These are phyloP conservation scores for Rhizopogon sp. DNA, from an alignment of 768 basidiomycete genomes.

Conservation along the genomic window DNA sequence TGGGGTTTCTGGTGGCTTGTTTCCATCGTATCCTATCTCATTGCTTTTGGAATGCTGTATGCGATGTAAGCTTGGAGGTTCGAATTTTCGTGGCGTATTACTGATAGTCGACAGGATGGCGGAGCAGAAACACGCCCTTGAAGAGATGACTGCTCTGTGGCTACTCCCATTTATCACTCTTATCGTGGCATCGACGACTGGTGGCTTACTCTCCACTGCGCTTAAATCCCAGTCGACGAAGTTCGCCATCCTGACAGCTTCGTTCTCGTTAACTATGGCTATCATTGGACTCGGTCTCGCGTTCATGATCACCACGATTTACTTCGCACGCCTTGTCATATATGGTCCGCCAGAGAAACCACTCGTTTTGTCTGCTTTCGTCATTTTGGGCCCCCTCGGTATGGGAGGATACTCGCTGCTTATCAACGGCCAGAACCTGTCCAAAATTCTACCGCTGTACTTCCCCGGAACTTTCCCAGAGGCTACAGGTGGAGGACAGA, in stretches of 20 bases:
- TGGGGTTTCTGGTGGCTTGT: slow-evolving; percentile 54
- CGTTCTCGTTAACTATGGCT: slow-evolving; percentile 38
- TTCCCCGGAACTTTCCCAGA: slow-evolving; percentile 26
- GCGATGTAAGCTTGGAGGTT: slow-evolving; percentile 31
- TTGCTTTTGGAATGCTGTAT: slow-evolving; percentile 46
- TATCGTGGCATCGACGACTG: slow-evolving; percentile 48
- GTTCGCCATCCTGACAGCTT: slow-evolving; percentile 37
- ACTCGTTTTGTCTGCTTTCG: slow-evolving; percentile 39
- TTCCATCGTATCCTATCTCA: slow-evolving; percentile 32
- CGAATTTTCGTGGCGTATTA: not conserved
- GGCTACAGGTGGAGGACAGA: slow-evolving; percentile 31
- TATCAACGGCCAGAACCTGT: slow-evolving; percentile 34
- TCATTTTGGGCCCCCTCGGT: slow-evolving; percentile 50
- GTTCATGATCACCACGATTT: slow-evolving; percentile 44
- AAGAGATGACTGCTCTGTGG: slow-evolving; percentile 41
- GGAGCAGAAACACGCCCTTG: slow-evolving; percentile 35
- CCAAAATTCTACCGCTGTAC: slow-evolving; percentile 29
- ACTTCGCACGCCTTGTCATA: slow-evolving; percentile 39
- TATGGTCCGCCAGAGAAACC: slow-evolving; percentile 35
- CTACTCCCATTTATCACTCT: slow-evolving; percentile 48
- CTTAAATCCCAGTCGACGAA: slow-evolving; percentile 31
- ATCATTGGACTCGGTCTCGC: slow-evolving; percentile 43
- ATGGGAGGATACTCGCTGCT: slow-evolving; percentile 45
- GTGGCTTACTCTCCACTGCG: slow-evolving; percentile 38
- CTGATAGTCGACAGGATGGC: slow-evolving; percentile 31